phyloP scores from a whole-genome alignment of 768 basidiomycete genomes.

The Tylopilus intermedius region DNA sequence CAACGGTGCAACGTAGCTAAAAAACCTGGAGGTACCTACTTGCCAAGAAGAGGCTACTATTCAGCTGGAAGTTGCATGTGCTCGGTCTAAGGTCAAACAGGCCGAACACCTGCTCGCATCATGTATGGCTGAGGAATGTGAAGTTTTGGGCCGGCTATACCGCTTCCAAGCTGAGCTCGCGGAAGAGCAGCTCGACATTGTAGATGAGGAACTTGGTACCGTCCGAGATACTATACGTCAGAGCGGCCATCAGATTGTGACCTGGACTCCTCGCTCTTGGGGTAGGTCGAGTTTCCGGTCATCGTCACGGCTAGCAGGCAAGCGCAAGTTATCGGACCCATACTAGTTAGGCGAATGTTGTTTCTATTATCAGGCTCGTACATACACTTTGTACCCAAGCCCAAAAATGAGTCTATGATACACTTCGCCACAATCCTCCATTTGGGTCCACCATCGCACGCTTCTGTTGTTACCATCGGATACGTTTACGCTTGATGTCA shows the following conservation, averaged over 20 bases:
- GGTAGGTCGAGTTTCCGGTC: background rate
- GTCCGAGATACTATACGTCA: background rate
- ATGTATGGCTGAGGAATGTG: background rate
- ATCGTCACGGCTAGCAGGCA: too few relatives aligned
- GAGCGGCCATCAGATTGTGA: background rate
- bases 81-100: background rate
- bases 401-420: too few relatives aligned
- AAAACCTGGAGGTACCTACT: background rate
- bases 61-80: background rate
- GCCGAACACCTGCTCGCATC: background rate
- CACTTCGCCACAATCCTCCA: too few relatives aligned
- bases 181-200: background rate
- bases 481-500: constrained; percentile 5
- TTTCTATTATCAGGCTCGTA: too few relatives aligned
- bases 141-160: background rate
- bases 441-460: too few relatives aligned
- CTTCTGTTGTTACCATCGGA: too few relatives aligned
- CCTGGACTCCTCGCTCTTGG: background rate
- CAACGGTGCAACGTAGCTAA: too few relatives aligned
- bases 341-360: too few relatives aligned
- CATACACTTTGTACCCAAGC: too few relatives aligned
- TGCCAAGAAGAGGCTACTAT: background rate
- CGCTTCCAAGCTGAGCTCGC: background rate
- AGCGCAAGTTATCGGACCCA: too few relatives aligned
- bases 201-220: background rate